These are phyloP conservation scores for Capsicum pubescens DNA, from an alignment of 257 asterid species.

Conservation along the genomic window DNA sequence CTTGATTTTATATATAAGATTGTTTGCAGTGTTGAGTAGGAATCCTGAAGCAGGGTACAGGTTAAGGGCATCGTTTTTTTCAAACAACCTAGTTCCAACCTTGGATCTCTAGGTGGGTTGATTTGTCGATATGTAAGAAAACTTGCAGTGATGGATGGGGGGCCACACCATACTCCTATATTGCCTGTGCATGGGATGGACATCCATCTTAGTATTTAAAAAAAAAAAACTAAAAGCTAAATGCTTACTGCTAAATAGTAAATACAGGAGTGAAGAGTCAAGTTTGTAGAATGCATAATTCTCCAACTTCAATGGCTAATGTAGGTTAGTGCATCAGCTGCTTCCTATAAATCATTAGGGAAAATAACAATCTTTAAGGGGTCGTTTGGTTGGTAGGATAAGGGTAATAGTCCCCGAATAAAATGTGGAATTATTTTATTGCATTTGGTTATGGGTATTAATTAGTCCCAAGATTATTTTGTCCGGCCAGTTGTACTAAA, in stretches of 20 bases:
- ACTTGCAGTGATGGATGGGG: slow-evolving; percentile 10
- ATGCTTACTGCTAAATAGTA: not conserved
- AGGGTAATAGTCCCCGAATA: not conserved
- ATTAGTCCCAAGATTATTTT: not conserved
- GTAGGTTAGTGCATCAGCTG: not conserved
- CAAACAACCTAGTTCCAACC: slow-evolving; percentile 7
- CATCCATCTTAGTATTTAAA: not conserved
- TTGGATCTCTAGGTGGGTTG: slow-evolving; percentile 7
- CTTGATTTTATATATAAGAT: not conserved
- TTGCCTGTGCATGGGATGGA: not conserved
- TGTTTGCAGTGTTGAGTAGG: slow-evolving; percentile 14
- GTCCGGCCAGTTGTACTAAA: not conserved
- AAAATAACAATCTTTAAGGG: not conserved
- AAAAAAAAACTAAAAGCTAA: not conserved
- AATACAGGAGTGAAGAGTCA: slow-evolving; percentile 5
- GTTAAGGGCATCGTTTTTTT: not conserved
- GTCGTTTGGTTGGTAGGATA: not conserved
- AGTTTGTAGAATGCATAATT: not conserved
- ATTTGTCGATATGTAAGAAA: not conserved
- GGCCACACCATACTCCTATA: not conserved
- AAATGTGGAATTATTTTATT: not conserved
- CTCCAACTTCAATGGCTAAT: slow-evolving; percentile 21
- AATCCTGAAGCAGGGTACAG: not conserved
- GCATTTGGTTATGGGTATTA: not conserved
- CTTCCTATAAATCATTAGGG: not conserved